Evolutionary conservation across 2,329 filamentous ascomycete species (phyloP), one percentile per base, ranked within the genome.

Genomic region (Neopestalotiopsis sp.): DNA sequence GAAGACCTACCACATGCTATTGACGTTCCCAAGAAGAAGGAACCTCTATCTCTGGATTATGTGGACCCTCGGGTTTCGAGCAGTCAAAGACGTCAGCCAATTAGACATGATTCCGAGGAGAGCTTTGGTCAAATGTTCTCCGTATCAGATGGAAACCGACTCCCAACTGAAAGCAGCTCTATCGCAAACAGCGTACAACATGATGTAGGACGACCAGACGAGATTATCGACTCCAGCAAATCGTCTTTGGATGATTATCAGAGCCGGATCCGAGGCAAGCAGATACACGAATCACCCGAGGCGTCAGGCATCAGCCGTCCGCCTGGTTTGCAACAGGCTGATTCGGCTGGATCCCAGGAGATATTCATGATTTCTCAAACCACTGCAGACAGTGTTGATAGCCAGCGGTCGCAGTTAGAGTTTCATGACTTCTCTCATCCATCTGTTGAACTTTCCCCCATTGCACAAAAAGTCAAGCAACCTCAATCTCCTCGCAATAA

Each of bases 121-220:
- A 90, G 88, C 72, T 88, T 88, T 67, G 80, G 77, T 9, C 86
- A 88, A 65, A 84, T 90, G 76, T 90, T 90, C 72, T 89, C 87
- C 17, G 83, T 88, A 3, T 90, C 89, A 0, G 84, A 85, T 69
- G 81, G 81, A 0, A 82, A 84, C 20, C 81, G 81, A 14, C 79
- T 81, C 63, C 71, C 80, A n/a, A 79, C 80, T 0, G 78, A 78
- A 3, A 74, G 81, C 4, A 76, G 73, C 38, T 83, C 82, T 0
- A 81, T 81, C 9, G 76, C 32, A 20, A 63, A 40, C 28, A 67
- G 66, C 17, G 12, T 62, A 14, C 57, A 57, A 45, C 40, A 32
- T 30, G 42, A 24, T 20, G 24, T 10, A 7, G 45, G 24, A 40
- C 34, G 49, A 13, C 4, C 12, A 9, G 59, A 56, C 14, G 57